Evolutionary conservation across 352 stramenopile species (phyloP), one percentile per base, ranked within the genome.

Genomic region (Ophiocytium majus): DNA sequence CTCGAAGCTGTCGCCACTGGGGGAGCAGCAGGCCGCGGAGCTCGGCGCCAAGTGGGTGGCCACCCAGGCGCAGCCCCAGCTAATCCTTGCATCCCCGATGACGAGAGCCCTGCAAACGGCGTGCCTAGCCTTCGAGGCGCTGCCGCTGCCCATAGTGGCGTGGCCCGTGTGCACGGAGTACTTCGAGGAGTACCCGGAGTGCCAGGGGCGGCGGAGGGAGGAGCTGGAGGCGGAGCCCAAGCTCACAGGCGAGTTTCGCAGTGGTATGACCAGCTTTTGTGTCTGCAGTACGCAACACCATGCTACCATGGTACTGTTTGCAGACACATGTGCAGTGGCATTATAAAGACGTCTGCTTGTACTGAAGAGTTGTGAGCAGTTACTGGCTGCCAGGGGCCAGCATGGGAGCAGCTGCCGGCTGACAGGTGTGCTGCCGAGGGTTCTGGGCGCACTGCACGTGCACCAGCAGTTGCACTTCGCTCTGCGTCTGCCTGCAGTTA

Each of bases 61-160:
- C 1, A 14, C 37, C n/a, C 35, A 81, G 75, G 10, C 75, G 75
- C 75, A 81, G 32, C 43, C 43, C 43, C 14, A 14, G 43, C 43
- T 14, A 57, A 57, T 57, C 43, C 5, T 57, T 14, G 43, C 43
- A 14, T 57, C 5, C 5, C 43, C 43, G 43, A 14, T 57, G 43
- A 57, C 5, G 31, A 81, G 75, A 81, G 75, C 32, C n/a, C 17
- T 81, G 75, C 75, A 81, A 17, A 81, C 75, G 37, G 37, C 75
- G 50, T 81, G 32, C 75, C 32, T 81, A 17, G 75, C 75, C 5
- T 81, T 81, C 17, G 75, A 81, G 36, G 49, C 35, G 5, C 31
- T 63, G 17, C 28, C 75, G 5, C 19, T 81, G 36, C 75, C 75
- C 31, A 81, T 81, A 50, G 32, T 81, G 10, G 75, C 75, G 10